A percentile compares a stretch with the other conserved stretches of the same genome.
Evolutionary conservation across 129 eudicot genomes (phyloP).

Genomic region (Tagetes patula): DNA sequence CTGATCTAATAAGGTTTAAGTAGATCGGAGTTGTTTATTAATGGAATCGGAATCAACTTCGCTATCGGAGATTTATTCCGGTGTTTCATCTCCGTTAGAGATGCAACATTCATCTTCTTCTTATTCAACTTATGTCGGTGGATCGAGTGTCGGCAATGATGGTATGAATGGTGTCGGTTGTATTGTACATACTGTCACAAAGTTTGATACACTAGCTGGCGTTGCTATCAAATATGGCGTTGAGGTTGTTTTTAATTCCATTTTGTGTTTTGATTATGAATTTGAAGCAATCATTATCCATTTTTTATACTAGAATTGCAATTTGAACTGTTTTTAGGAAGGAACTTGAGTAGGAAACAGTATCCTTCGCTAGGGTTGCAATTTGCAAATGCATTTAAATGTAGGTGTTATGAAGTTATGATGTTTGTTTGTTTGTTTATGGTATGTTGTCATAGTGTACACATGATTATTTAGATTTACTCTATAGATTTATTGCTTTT

Average conservation of each 20-base stretch:
- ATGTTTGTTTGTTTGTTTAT: not conserved
- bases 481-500: not conserved
- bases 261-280: constrained; percentile 5
- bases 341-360: not conserved
- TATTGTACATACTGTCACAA: constrained; percentile 65
- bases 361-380: not conserved
- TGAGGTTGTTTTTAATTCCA: constrained; percentile 47
- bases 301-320: not conserved
- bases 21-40: constrained; percentile 23
- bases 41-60: constrained; percentile 21
- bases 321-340: not conserved
- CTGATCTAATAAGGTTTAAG: not conserved
- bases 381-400: not conserved
- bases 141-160: constrained; percentile 11
- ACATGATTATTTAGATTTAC: not conserved
- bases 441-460: not conserved
- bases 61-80: constrained; percentile 25
- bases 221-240: constrained; percentile 95
- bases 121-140: not conserved
- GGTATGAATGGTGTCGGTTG: constrained; percentile 31
- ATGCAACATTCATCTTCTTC: constrained; percentile 28
- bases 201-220: constrained; percentile 87
- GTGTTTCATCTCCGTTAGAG: constrained; percentile 22
- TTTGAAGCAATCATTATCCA: not conserved
- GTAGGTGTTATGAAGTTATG: not conserved